Evolutionary conservation across 202 grass and related monocot species (phyloP), one percentile per base, ranked within the genome.

Genomic region (Panicum hallii): DNA sequence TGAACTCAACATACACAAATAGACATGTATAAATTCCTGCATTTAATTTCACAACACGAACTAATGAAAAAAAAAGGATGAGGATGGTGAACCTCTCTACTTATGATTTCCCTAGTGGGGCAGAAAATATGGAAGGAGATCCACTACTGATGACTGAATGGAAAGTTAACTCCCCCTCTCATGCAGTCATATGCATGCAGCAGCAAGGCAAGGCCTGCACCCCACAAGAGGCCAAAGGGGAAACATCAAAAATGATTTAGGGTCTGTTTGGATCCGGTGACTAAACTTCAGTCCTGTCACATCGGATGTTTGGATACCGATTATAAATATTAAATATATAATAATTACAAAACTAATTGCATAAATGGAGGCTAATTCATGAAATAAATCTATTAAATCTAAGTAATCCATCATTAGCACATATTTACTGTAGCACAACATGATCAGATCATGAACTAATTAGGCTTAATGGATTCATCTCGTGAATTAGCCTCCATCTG

Each of bases 221-320:
- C 81, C 70, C 76, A 87, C 76, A 66, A 81, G 67, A 84, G 70
- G 60, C 74, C 84, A 70, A 68, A 80, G 79, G 45, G 69, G 69
- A 32, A 70, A 70, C 80, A 90, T 16, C 28, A 5, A 70, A 70
- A 84, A 87, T 87, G 84, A 84, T 87, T 87, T 66, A 80, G 26
- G 26, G 26, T 1, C 26, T 26, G 26, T 26, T 26, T 26, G 26
- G 26, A 26, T 26, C 26, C 26, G 26, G 26, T 26, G 26, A 26
- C 26, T 26, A 26, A 26, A 26, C 1, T 26, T 26, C 1, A 26
- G 26, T 26, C 26, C 26, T 1, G 26, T 26, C 26, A 26, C 26
- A 1, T 26, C 26, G 26, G 26, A 26, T 26, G 26, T 26, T 26
- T 26, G 26, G 1, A 26, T 1, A 26, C 26, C 26, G 1, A 26